phyloP scores from a whole-genome alignment of 805 yeast species.

The Metschnikowia rubicola region DNA sequence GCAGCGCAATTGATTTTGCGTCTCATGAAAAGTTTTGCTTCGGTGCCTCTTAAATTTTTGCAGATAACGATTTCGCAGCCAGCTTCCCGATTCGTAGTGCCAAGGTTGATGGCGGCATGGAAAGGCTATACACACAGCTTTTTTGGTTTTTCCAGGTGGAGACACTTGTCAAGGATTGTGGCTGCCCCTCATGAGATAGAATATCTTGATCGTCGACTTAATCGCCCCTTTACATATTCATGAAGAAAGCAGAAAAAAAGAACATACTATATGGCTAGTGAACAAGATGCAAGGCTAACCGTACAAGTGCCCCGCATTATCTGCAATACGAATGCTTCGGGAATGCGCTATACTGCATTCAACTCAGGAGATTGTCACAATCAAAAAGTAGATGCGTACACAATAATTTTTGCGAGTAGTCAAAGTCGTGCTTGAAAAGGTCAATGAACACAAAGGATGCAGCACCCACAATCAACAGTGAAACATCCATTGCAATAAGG shows the following conservation, averaged over 20 bases:
- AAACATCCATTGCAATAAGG: too few species aligned
- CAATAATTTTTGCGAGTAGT: neutral
- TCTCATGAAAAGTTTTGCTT: too few species aligned
- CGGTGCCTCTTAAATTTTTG: too few species aligned
- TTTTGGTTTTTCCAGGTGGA: too few species aligned
- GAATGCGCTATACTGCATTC: conserved; percentile 4
- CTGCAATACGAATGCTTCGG: neutral
- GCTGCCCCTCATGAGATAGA: neutral
- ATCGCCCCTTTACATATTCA: neutral
- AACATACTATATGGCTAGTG: neutral
- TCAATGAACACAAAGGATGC: neutral
- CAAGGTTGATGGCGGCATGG: too few species aligned
- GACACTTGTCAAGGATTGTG: neutral
- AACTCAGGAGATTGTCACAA: neutral
- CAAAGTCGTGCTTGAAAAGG: neutral
- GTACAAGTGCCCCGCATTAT: neutral
- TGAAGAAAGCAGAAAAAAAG: neutral
- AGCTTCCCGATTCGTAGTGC: too few species aligned
- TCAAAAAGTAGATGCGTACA: neutral
- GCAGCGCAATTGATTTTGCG: too few species aligned
- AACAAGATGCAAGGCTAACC: too few species aligned
- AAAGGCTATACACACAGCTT: too few species aligned
- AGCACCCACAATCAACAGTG: neutral
- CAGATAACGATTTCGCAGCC: too few species aligned
- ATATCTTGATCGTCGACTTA: neutral